Percentiles rank a stretch among this genome's conserved stretches.
These are phyloP conservation scores for Anethum foeniculum DNA, from an alignment of 140 eudicot genomes.

Conservation along the genomic window DNA sequence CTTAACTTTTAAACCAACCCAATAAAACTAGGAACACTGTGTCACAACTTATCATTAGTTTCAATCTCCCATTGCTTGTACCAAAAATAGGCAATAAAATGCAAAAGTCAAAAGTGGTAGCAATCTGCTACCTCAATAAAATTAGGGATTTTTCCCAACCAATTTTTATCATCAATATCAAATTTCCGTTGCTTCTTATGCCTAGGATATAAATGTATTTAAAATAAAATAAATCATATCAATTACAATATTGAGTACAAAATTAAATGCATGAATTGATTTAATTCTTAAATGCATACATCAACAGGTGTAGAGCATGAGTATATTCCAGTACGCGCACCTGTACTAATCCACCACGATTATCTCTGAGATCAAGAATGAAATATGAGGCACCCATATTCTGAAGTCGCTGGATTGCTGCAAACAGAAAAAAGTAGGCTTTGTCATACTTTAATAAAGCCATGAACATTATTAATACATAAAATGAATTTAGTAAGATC, in stretches of 20 bases:
- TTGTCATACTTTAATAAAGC: neutral
- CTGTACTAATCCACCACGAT: slow-evolving; percentile 95
- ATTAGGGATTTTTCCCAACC: neutral
- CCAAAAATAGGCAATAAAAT: neutral
- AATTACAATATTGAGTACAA: neutral
- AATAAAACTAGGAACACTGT: neutral
- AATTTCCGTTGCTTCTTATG: neutral
- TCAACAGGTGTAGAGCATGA: neutral
- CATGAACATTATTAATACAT: neutral
- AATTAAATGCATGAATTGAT: neutral
- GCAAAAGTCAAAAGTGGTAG: neutral
- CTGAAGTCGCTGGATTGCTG: slow-evolving; percentile 94
- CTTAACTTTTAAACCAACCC: neutral
- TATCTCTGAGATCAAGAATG: slow-evolving; percentile 91
- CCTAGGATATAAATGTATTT: neutral
- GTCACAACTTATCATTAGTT: neutral
- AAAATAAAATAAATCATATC: neutral
- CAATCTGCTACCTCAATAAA: neutral
- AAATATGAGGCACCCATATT: slow-evolving; percentile 72
- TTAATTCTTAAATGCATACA: neutral
- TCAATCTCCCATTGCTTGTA: neutral
- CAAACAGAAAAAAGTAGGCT: slow-evolving; percentile 7
- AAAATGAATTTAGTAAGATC: neutral
- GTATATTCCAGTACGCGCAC: slow-evolving; percentile 21
- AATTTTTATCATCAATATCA: neutral